These are phyloP conservation scores for Apiotrichum montevideense DNA, from an alignment of 1,284 basidiomycete genomes.

Conservation along the genomic window DNA sequence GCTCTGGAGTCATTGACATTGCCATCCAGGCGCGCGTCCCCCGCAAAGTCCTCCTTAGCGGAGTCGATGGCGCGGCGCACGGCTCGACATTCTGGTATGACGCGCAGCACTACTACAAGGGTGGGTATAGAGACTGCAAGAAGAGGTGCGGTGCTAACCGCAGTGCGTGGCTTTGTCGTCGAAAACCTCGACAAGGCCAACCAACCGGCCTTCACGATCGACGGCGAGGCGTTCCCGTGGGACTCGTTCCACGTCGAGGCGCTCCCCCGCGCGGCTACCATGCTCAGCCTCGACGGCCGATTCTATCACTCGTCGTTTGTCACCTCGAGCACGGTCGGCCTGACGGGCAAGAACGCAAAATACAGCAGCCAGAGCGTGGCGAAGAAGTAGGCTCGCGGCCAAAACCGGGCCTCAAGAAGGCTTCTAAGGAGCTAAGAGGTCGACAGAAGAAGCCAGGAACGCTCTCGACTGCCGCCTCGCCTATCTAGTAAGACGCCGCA, in stretches of 20 bases:
- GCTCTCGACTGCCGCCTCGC: no score
- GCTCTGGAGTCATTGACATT: constrained; percentile 75
- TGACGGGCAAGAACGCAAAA: constrained; percentile 22
- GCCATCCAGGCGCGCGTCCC: constrained; percentile 62
- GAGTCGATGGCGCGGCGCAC: constrained; percentile 61
- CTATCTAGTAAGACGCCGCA: no score
- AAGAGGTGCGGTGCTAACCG: constrained; percentile 15
- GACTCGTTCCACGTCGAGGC: constrained; percentile 79
- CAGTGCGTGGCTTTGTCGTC: constrained; percentile 58
- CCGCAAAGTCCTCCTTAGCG: constrained; percentile 56
- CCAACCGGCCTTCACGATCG: constrained; percentile 51
- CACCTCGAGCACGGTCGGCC: background rate
- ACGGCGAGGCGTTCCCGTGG: constrained; percentile 78
- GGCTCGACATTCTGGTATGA: constrained; percentile 65
- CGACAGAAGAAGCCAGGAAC: no score
- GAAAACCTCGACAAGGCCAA: constrained; percentile 59
- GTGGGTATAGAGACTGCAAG: constrained; percentile 45
- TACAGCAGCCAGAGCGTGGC: background rate
- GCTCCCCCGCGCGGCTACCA: constrained; percentile 60
- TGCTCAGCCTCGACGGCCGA: constrained; percentile 64
- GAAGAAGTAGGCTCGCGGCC: no score
- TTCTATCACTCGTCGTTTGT: constrained; percentile 46
- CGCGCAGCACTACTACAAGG: constrained; percentile 66
- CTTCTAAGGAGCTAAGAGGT: no score
- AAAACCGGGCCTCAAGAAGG: no score